phyloP scores from a whole-genome alignment of 768 basidiomycete genomes.

The Termitomyces sp. region DNA sequence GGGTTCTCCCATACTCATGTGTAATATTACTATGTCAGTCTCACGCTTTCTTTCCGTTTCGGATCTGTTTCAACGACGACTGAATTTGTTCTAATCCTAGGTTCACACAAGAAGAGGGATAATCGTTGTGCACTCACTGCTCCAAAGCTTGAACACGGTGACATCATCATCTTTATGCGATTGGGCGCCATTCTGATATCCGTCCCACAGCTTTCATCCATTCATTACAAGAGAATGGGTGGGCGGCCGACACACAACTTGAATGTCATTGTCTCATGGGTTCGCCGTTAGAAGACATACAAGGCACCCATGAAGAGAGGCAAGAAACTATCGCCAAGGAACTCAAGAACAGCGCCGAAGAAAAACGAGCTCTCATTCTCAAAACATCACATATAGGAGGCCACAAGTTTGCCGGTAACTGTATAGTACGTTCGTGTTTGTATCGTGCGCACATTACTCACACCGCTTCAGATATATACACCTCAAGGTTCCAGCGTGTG shows the following conservation, averaged over 20 bases:
- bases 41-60: not conserved
- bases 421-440: slow-evolving; percentile 56
- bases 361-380: slow-evolving; percentile 76
- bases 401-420: slow-evolving; percentile 89
- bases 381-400: slow-evolving; percentile 90
- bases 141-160: slow-evolving; percentile 70
- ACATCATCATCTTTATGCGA: slow-evolving; percentile 24
- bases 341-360: slow-evolving; percentile 44
- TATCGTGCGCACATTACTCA: not conserved
- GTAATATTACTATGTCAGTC: slow-evolving; percentile 83
- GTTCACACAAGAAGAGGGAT: slow-evolving; percentile 91
- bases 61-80: slow-evolving; percentile 5
- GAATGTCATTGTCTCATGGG: slow-evolving; percentile 50
- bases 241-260: slow-evolving; percentile 71
- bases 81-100: slow-evolving; percentile 30
- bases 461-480: slow-evolving; percentile 64
- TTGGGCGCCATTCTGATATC: not conserved
- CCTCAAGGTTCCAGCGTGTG: slow-evolving; percentile 84
- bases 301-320: slow-evolving; percentile 44
- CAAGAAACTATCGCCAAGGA: slow-evolving; percentile 49
- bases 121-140: slow-evolving; percentile 89
- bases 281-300: slow-evolving; percentile 55
- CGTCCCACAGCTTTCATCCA: slow-evolving; percentile 48
- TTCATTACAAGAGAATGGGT: slow-evolving; percentile 59
- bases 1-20: slow-evolving; percentile 85